Evolutionary conservation across 192 early-diverging fungal species (phyloP).

Genomic region (Geranomyces michiganensis): DNA sequence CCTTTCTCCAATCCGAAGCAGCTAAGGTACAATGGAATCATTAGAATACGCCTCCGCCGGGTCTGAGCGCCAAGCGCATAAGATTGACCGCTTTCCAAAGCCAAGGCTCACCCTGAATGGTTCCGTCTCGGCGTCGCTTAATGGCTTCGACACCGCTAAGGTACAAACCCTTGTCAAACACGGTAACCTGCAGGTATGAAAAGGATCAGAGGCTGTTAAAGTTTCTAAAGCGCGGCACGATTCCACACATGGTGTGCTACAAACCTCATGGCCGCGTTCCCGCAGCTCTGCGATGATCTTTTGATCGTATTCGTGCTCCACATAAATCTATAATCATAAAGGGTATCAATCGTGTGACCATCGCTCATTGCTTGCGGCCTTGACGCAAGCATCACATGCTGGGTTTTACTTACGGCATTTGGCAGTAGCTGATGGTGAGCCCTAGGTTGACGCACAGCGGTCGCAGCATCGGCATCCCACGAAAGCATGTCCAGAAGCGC

Average conservation of each 20-base stretch:
- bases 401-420: constrained; percentile 45
- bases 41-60: background rate
- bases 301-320: constrained; percentile 31
- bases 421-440: constrained; percentile 93
- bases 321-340: background rate
- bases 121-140: constrained; percentile 31
- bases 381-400: too few species aligned
- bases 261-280: constrained; percentile 33
- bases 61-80: background rate
- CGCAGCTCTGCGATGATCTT: constrained; percentile 12
- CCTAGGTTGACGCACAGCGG: constrained; percentile 74
- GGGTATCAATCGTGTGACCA: too few species aligned
- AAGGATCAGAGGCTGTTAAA: background rate
- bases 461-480: constrained; percentile 63
- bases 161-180: constrained; percentile 19
- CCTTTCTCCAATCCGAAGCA: constrained; percentile 47
- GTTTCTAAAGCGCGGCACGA: background rate
- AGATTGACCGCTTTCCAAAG: background rate
- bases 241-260: background rate
- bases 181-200: background rate
- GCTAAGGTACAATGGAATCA: constrained; percentile 25
- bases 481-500: constrained; percentile 76
- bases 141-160: constrained; percentile 43
- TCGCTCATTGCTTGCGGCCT: too few species aligned
- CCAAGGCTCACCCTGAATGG: constrained; percentile 43